Conservation (phyloP, 257 asterid genomes). For the Nicotiana otophora region DNA sequence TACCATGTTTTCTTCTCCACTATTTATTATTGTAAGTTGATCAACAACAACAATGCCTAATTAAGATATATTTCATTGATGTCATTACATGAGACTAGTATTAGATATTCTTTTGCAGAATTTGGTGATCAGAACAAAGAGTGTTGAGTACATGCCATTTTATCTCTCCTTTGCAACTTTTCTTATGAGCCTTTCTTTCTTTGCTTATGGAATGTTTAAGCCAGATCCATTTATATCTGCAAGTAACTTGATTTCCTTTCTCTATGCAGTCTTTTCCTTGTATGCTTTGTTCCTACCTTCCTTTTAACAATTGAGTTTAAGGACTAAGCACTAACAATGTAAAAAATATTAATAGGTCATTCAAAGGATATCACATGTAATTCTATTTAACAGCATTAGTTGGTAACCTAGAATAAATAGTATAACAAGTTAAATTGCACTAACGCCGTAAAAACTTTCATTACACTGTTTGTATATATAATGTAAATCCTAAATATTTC, state of each 20-base stretch:
- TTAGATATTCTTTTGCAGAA: conserved; percentile 34
- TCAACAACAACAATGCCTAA: neutral
- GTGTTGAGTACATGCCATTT: conserved; percentile 87
- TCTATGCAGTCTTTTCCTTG: neutral
- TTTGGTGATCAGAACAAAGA: conserved; percentile 73
- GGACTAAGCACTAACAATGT: too few species aligned
- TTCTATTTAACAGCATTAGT: too few species aligned
- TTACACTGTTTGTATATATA: too few species aligned
- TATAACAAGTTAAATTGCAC: too few species aligned
- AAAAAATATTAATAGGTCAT: too few species aligned
- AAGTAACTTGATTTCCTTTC: conserved; percentile 20
- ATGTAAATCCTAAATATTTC: neutral
- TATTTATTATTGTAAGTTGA: conserved; percentile 67
- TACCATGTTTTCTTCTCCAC: conserved; percentile 84
- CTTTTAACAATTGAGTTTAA: neutral
- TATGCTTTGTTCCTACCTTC: neutral
- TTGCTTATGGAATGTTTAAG: conserved; percentile 68
- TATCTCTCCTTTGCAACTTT: conserved; percentile 82
- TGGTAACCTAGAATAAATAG: too few species aligned
- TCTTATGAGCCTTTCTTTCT: conserved; percentile 80
- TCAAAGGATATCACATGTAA: too few species aligned
- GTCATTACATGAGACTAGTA: neutral
- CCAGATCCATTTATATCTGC: conserved; percentile 60
- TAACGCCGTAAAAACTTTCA: too few species aligned
- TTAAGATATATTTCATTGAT: neutral